phyloP scores from a whole-genome alignment of 2,329 filamentous ascomycete genomes.

The Colletotrichum cereale region DNA sequence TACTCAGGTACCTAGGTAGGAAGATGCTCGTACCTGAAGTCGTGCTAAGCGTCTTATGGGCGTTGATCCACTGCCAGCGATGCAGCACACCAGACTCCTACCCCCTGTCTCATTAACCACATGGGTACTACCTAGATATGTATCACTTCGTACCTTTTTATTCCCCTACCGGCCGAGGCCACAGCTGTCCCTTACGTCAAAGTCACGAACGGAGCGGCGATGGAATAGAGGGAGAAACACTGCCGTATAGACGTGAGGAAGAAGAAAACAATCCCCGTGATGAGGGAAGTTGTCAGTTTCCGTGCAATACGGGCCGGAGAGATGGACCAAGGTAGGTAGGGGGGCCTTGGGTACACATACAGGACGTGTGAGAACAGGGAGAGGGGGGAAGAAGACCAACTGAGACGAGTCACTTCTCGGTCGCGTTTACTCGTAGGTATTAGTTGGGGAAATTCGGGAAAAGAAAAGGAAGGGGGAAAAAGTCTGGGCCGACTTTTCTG shows the following conservation, averaged over 20 bases:
- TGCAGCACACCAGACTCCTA: not conserved
- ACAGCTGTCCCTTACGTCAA: not conserved
- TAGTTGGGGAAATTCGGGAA: constrained; percentile 15
- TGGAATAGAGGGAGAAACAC: not conserved
- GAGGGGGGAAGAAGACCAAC: not conserved
- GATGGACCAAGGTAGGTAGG: not conserved
- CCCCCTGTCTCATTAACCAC: not conserved
- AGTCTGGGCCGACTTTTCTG: constrained; percentile 4
- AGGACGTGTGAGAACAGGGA: constrained; percentile 2
- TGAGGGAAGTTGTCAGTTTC: not conserved
- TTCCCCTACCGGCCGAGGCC: not conserved
- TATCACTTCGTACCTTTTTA: not conserved
- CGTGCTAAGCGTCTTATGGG: not conserved
- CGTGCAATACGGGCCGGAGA: not conserved
- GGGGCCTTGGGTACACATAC: not conserved
- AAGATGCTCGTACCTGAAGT: too few species aligned
- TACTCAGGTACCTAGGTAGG: too few species aligned
- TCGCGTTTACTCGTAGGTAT: constrained; percentile 6
- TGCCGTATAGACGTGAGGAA: not conserved
- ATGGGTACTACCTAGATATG: too few species aligned
- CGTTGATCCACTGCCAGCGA: not conserved
- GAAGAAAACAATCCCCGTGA: constrained; percentile 16
- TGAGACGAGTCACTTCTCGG: not conserved
- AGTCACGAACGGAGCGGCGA: not conserved
- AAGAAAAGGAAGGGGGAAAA: not conserved